These are phyloP conservation scores for Acanthamoeba sp. DNA, from an alignment of 208 protist species.

Conservation along the genomic window DNA sequence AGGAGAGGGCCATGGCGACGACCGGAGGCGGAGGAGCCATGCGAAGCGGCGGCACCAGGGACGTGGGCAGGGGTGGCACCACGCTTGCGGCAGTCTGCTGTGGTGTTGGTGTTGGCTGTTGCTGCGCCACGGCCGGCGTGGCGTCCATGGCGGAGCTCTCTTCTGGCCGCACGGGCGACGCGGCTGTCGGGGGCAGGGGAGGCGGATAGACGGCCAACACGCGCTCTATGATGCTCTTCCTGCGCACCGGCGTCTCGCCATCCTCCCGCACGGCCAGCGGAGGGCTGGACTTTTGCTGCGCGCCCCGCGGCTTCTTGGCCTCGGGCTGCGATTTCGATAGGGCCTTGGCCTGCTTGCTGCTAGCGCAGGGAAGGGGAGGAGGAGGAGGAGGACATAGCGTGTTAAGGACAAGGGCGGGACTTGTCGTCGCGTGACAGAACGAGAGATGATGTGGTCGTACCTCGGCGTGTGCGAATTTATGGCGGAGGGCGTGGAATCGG, in stretches of 20 bases:
- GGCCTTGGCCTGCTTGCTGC: neutral
- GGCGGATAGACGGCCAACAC: conserved; percentile 9
- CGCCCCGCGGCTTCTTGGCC: neutral
- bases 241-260: neutral
- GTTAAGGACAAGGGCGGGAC: neutral
- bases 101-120: too few species aligned
- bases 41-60: neutral
- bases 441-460: neutral
- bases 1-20: neutral
- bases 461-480: neutral
- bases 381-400: too few species aligned
- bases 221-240: neutral
- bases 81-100: neutral
- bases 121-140: too few species aligned
- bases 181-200: neutral
- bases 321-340: neutral
- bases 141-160: neutral
- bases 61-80: neutral
- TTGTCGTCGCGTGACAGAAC: neutral
- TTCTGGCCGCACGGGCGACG: neutral
- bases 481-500: neutral
- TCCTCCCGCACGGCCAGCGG: neutral
- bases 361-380: too few species aligned
- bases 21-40: neutral
- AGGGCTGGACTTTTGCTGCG: neutral